Evolutionary conservation across 352 stramenopile genomes (phyloP), one percentile per base, ranked within the genome.

Genomic region (Pythium phragmitis): DNA sequence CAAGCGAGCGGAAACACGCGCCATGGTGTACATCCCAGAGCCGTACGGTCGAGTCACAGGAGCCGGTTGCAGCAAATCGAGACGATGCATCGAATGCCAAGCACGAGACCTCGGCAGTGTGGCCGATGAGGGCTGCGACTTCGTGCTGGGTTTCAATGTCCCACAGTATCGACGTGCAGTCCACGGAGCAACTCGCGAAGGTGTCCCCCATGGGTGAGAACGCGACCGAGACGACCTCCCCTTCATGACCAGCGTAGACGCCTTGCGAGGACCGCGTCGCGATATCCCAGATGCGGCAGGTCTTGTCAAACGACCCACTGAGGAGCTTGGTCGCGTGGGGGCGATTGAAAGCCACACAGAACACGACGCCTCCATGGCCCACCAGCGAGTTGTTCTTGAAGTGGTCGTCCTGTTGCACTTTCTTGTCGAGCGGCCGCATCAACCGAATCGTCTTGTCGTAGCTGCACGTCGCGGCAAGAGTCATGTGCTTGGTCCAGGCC

Each of bases 271-370:
- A 46, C 16, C 70, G 67, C 7, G 51, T 74, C 9, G 71, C 33
- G 13, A 85, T 68, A 60, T 92, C 73, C 82, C 85, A 93, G 41
- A 93, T 52, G 4, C 85, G 75, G 47, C 82, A 91, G 4, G 80
- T 89, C 68, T 88, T 90, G 70, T 93, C 85, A 50, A 91, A 93
- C 19, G 85, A 91, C 3, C 85, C 85, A 0, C 82, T 91, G 16
- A 90, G 62, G 30, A 90, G 64, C 33, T 70, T 74, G 4, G 69
- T 77, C 7, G 79, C 69, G 33, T 80, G 75, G 5, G 81, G 79
- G 5, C 57, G 74, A 53, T 87, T 85, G 61, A 93, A 89, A 2
- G 80, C 65, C 49, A 91, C 50, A 52, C 77, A 81, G 61, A 84
- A 93, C 45, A 91, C 85, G 9, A 89, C 77, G 17, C 77, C 73